A percentile compares a stretch with the other conserved stretches of the same genome.
Conservation (phyloP, 805 yeast species). For the Pichia ethanolica region DNA sequence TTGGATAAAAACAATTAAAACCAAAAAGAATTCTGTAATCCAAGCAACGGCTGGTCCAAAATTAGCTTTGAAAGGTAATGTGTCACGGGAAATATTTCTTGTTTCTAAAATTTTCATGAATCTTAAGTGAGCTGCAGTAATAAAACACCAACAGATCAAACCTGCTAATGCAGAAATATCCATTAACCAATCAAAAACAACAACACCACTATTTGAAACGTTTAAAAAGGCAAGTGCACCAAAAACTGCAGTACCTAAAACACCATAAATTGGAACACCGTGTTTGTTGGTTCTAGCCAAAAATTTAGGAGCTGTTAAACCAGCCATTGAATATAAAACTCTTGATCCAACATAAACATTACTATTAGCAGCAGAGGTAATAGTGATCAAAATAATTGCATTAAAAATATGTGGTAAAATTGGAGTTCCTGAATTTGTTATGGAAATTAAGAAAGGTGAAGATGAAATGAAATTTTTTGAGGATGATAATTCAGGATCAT, state of each 20-base stretch:
- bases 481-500: slow-evolving; percentile 45
- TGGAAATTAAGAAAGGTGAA: slow-evolving; percentile 71
- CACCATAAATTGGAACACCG: slow-evolving; percentile 60
- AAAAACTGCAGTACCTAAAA: slow-evolving; percentile 47
- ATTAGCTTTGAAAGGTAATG: slow-evolving; percentile 68
- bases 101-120: slow-evolving; percentile 58
- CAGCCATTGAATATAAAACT: slow-evolving; percentile 58
- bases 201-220: slow-evolving; percentile 44
- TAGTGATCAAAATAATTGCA: slow-evolving; percentile 58
- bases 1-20: slow-evolving; percentile 57
- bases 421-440: slow-evolving; percentile 57
- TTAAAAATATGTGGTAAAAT: slow-evolving; percentile 65
- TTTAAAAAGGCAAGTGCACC: slow-evolving; percentile 60
- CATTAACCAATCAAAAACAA: slow-evolving; percentile 65
- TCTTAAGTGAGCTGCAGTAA: slow-evolving; percentile 56
- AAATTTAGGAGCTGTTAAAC: slow-evolving; percentile 48
- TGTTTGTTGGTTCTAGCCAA: slow-evolving; percentile 41
- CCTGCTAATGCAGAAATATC: slow-evolving; percentile 74
- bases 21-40: slow-evolving; percentile 49
- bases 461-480: slow-evolving; percentile 37
- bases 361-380: slow-evolving; percentile 75
- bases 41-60: slow-evolving; percentile 63
- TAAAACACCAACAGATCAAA: slow-evolving; percentile 66
- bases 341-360: slow-evolving; percentile 68
- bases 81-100: slow-evolving; percentile 60